Evolutionary conservation across 768 basidiomycete species (phyloP).

Genomic region (Russula griseocarnosa): DNA sequence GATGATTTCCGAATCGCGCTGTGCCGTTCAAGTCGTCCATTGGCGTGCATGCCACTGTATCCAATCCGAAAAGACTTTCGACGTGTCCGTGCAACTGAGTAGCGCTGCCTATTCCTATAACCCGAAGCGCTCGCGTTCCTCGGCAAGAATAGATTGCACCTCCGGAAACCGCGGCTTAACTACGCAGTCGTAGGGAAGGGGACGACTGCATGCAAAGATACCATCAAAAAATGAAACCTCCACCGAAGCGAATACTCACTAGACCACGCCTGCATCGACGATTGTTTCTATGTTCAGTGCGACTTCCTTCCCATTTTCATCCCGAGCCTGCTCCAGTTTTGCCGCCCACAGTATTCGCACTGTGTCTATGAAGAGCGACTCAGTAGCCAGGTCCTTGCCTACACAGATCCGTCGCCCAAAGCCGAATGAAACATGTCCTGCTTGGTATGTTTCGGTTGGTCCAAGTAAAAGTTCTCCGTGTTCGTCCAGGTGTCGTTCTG

Average conservation of each 20-base stretch:
- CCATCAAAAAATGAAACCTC: not conserved
- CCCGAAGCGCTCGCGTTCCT: conserved; percentile 2
- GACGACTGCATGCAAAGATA: conserved; percentile 6
- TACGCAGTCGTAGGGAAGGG: conserved; percentile 25
- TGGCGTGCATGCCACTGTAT: not conserved
- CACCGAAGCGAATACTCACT: conserved; percentile 3
- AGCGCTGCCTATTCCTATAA: not conserved
- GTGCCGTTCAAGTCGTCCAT: not conserved
- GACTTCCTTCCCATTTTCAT: conserved; percentile 18
- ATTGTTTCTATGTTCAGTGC: conserved; percentile 1
- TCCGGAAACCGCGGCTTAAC: conserved; percentile 27
- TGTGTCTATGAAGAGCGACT: conserved; percentile 27
- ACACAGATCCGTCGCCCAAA: conserved; percentile 29
- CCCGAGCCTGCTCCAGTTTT: conserved; percentile 17
- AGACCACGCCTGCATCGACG: conserved; percentile 11
- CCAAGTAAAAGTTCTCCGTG: not conserved
- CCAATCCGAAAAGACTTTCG: not conserved
- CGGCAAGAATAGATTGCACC: conserved; percentile 9
- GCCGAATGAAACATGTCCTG: conserved; percentile 24
- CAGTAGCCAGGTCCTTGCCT: conserved; percentile 26
- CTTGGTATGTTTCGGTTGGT: conserved; percentile 15
- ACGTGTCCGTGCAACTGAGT: not conserved
- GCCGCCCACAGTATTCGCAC: conserved; percentile 28
- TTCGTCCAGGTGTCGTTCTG: conserved; percentile 27
- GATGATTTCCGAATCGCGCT: not conserved